Evolutionary conservation across 208 protist genomes (phyloP).

Genomic region (Trypanosomatidae sp.): DNA sequence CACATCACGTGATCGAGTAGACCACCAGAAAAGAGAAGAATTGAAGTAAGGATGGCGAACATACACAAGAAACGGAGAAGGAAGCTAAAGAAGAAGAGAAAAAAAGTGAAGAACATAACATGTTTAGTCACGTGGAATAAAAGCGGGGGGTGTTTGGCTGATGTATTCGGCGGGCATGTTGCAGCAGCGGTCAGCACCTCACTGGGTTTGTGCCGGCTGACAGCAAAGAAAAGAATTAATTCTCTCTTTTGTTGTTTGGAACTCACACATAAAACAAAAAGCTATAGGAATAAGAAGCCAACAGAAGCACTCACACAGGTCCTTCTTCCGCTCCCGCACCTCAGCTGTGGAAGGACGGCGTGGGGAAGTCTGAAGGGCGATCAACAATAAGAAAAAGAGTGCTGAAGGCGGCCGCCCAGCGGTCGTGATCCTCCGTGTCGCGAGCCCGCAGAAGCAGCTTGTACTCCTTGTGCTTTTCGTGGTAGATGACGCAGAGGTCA

Average conservation of each 20-base stretch:
- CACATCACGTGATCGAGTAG: background rate
- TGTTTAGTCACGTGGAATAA: no score
- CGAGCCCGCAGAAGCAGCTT: constrained; percentile 39
- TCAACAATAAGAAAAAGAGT: constrained; percentile 21
- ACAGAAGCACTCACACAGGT: no score
- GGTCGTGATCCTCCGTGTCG: constrained; percentile 32
- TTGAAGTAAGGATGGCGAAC: background rate
- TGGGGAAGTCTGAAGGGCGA: constrained; percentile 6
- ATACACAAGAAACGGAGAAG: background rate
- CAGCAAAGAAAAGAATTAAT: no score
- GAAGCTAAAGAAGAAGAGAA: background rate
- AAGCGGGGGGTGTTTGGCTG: background rate
- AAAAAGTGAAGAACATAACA: background rate
- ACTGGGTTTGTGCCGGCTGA: no score
- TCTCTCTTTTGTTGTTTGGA: no score
- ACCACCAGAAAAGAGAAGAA: background rate
- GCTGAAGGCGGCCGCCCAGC: constrained; percentile 34
- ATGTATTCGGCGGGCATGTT: no score
- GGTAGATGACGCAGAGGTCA: constrained; percentile 62
- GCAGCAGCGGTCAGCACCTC: no score
- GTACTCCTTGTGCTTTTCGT: constrained; percentile 45
- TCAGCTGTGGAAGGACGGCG: background rate
- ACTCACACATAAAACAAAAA: no score
- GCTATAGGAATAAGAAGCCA: no score
- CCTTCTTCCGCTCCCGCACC: no score